Conservation (phyloP, 2,329 filamentous ascomycete genomes). For the Aspergillus amoenus region DNA sequence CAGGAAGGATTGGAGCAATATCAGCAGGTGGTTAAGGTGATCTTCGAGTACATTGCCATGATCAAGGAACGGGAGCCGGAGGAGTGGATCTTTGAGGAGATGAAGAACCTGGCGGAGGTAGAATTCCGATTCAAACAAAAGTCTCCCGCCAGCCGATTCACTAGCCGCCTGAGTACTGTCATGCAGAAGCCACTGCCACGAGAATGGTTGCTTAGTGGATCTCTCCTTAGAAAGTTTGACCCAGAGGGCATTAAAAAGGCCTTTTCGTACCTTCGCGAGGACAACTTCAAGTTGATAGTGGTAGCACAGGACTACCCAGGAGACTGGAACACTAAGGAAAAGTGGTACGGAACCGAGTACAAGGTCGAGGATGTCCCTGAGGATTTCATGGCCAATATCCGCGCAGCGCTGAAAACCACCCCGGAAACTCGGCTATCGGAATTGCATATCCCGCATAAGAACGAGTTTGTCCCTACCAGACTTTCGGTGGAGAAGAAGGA, state of each 20-base stretch:
- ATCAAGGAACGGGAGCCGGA: constrained; percentile 77
- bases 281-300: constrained; percentile 84
- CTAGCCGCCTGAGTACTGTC: constrained; percentile 75
- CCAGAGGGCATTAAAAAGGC: constrained; percentile 71
- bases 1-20: constrained; percentile 83
- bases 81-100: constrained; percentile 92
- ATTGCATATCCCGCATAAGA: constrained; percentile 84
- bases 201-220: constrained; percentile 82
- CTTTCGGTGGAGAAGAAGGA: constrained; percentile 95
- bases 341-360: constrained; percentile 98
- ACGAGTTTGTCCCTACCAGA: constrained; percentile 92
- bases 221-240: constrained; percentile 77
- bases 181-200: constrained; percentile 91
- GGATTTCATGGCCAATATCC: constrained; percentile 71
- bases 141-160: constrained; percentile 83
- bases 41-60: constrained; percentile 91
- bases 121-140: constrained; percentile 96
- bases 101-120: constrained; percentile 85
- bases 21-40: constrained; percentile 74
- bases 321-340: constrained; percentile 82
- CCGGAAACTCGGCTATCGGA: constrained; percentile 62
- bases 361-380: constrained; percentile 74
- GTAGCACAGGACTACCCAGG: constrained; percentile 82
- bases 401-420: constrained; percentile 60
- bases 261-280: constrained; percentile 72